Evolutionary conservation across 306 rosid species (phyloP), one percentile per base, ranked within the genome.

Genomic region (Arachis hypogaea): DNA sequence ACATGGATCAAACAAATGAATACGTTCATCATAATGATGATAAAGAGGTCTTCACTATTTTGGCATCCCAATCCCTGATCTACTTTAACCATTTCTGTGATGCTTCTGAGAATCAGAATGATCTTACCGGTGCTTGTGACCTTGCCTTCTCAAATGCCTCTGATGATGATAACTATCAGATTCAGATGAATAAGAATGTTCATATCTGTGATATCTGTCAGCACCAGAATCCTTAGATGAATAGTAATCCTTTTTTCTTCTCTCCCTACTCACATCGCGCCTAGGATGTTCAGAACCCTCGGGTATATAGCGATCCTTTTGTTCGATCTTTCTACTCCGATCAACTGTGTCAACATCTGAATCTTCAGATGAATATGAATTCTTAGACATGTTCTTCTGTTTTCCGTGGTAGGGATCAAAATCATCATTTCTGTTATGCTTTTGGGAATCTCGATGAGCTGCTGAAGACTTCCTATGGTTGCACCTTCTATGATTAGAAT

Each of bases 351-450:
- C 78, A 29, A 59, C 51, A 43, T 79, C 77, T 63, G 80, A 78
- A 65, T 78, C 81, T 51, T 74, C 82, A 49, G 83, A 63, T 47
- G 83, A 70, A 76, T 69, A 47, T 47, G 69, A 56, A 57, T 58
- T 72, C 44, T 56, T 64, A 14, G 29, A 75, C 49, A 77, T 66
- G 70, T 72, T 73, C 72, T 63, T 79, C 42, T 66, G 75, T 46
- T 33, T 16, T 75, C 73, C 79, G 11, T 8, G 66, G 70, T 68
- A 68, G 60, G 64, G 59, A 73, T 77, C 82, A 49, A 64, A 8
- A 57, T 40, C 75, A 51, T 36, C 66, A 68, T 52, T 75, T 80
- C 66, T 46, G 36, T 61, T 30, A 72, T 55, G 84, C 77, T 76
- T 85, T 68, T 71, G 80, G 49, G 71, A 45, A 36, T 76, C 63